These are phyloP conservation scores for Lentinula detonsa DNA, from an alignment of 768 basidiomycete species.

Conservation along the genomic window DNA sequence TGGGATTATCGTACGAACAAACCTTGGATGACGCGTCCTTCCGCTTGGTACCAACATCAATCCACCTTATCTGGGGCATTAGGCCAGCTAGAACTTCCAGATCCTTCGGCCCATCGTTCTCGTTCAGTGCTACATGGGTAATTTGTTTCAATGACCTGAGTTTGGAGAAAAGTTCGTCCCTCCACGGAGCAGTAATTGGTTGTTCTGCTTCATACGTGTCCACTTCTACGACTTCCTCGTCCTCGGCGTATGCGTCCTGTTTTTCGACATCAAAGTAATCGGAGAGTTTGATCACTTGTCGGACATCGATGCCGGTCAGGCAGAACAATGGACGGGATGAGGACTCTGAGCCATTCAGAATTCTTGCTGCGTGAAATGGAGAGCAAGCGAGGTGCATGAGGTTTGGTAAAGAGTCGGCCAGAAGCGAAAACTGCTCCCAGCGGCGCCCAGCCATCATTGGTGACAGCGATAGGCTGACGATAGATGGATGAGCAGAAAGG, in stretches of 20 bases:
- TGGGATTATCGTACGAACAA: background rate
- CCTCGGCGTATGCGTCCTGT: background rate
- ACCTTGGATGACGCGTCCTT: background rate
- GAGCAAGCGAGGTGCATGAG: slow-evolving; percentile 1
- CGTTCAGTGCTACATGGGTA: background rate
- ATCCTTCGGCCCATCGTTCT: background rate
- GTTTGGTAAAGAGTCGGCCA: background rate
- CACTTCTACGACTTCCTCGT: background rate
- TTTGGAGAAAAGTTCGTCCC: background rate
- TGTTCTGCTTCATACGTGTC: background rate
- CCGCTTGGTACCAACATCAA: background rate
- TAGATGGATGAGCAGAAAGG: background rate
- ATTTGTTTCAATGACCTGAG: background rate
- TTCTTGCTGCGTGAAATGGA: background rate
- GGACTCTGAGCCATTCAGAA: background rate
- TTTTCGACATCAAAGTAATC: background rate
- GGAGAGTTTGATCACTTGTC: background rate
- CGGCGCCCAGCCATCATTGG: background rate
- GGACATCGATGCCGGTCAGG: background rate
- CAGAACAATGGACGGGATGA: background rate
- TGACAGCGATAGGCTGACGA: background rate
- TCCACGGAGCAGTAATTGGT: background rate
- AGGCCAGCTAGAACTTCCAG: background rate
- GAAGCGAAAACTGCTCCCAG: background rate
- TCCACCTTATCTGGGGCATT: background rate